These are phyloP conservation scores for Neonectria coccinea DNA, from an alignment of 2,329 filamentous ascomycete genomes.

Conservation along the genomic window DNA sequence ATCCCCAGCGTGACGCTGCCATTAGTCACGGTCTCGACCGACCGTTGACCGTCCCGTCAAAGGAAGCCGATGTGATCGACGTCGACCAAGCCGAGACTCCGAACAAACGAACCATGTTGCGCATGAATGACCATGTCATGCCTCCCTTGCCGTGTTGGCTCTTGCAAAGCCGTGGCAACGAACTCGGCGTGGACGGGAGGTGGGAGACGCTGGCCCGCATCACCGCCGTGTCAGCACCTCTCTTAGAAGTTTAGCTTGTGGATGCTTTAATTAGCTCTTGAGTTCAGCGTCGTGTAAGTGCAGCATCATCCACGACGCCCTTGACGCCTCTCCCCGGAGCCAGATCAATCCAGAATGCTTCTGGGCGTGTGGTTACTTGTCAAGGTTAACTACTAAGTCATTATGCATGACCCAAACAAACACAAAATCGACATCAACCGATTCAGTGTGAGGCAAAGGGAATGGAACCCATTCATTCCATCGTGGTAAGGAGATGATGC, in stretches of 20 bases:
- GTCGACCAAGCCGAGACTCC: neutral
- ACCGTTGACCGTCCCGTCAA: neutral
- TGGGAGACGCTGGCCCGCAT: conserved; percentile 10
- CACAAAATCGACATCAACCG: conserved; percentile 2
- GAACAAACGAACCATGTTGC: conserved; percentile 2
- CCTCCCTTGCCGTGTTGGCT: neutral
- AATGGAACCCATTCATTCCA: neutral
- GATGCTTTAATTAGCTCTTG: neutral
- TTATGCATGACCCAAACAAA: neutral
- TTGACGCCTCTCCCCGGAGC: conserved; percentile 14
- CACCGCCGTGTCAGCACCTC: conserved; percentile 13
- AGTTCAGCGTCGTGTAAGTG: conserved; percentile 37
- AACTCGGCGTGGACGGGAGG: neutral
- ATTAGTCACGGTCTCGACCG: conserved; percentile 18
- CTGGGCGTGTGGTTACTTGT: neutral
- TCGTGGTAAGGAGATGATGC: conserved; percentile 4
- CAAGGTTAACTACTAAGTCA: neutral
- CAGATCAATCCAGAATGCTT: conserved; percentile 6
- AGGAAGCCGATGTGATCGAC: neutral
- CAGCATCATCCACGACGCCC: conserved; percentile 39
- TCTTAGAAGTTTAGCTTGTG: conserved; percentile 2
- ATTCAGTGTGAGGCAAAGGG: conserved; percentile 4
- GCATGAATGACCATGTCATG: neutral
- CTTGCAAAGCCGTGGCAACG: neutral
- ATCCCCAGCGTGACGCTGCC: conserved; percentile 19